Evolutionary conservation across 441 rosid species (phyloP).

Genomic region (Theobroma grandiflorum): DNA sequence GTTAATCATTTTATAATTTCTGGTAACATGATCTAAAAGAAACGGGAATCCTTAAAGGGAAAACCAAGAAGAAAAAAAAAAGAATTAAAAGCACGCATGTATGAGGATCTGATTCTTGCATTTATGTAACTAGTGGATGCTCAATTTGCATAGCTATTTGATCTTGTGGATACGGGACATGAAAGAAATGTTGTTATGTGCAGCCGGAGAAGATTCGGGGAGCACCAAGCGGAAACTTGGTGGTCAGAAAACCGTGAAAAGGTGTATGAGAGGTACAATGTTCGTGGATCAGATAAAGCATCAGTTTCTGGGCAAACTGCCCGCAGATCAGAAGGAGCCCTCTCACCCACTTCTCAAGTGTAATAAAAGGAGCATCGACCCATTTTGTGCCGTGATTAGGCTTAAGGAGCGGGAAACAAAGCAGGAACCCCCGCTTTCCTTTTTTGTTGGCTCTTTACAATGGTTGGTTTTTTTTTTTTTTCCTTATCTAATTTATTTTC

Average conservation of each 20-base stretch:
- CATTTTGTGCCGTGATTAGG: conserved; percentile 26
- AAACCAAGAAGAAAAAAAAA: background rate
- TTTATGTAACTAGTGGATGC: background rate
- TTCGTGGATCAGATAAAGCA: conserved; percentile 77
- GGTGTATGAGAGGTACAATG: conserved; percentile 84
- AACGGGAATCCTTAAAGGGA: background rate
- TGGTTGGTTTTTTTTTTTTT: conserved; percentile 21
- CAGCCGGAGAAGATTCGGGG: conserved; percentile 95
- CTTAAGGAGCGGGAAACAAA: conserved; percentile 22
- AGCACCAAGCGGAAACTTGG: conserved; percentile 97
- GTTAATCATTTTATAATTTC: background rate
- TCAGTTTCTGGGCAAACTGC: conserved; percentile 63
- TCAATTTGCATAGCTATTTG: background rate
- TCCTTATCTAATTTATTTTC: conserved; percentile 37
- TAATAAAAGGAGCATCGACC: conserved; percentile 10
- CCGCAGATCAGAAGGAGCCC: conserved; percentile 71
- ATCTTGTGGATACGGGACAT: background rate
- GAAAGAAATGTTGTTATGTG: conserved; percentile 32
- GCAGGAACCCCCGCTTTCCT: conserved; percentile 19
- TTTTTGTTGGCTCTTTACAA: conserved; percentile 26
- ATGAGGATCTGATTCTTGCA: background rate
- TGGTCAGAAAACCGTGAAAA: conserved; percentile 98
- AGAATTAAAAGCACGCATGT: background rate
- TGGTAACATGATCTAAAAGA: background rate
- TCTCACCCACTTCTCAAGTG: conserved; percentile 60